Evolutionary conservation across 192 early-diverging fungal species (phyloP), one percentile per base, ranked within the genome.

Genomic region (Coemansia sp.): DNA sequence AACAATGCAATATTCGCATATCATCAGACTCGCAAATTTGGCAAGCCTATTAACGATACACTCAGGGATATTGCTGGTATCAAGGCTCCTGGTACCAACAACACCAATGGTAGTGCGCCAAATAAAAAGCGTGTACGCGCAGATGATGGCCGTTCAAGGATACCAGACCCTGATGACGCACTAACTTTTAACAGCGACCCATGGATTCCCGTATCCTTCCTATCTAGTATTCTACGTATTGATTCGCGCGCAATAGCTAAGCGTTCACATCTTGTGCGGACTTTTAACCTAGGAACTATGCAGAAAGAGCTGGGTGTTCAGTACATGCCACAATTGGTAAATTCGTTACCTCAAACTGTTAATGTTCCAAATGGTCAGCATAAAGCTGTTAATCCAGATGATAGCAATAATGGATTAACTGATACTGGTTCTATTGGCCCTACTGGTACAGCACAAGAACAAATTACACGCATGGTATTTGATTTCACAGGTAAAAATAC

Each of bases 1-100:
- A 82, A 67, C 60, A 79, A 75, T 51, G 60, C 72, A 1, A 76
- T 82, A 1, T 82, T 72, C 61, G 75, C 72, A 0, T 85, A 81
- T 66, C 78, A 79, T 64, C 78, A 84, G 70, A 78, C 76, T 2
- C 68, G 75, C 32, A 75, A 74, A 33, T 68, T 71, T 19, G 81
- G 81, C 19, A 64, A 75, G 66, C 75, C 81, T 17, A 76, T 82
- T 50, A 82, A 82, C 52, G 68, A 66, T 17, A 66, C 66, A 8
- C 67, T 78, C 29, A 33, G 53, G 21, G 39, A 30, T 42, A 55
- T 54, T 24, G 59, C 54, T 5, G 54, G 66, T 3, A 46, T 46
- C 39, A 46, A 17, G 0, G 39, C 39, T 9, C 39, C 39, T 46
- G 39, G 39, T 17, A 46, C 39, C 9, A 46, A 46, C 14, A 17